Conservation (phyloP, 176 grass and related monocot genomes). For the Urochloa ruziziensis region DNA sequence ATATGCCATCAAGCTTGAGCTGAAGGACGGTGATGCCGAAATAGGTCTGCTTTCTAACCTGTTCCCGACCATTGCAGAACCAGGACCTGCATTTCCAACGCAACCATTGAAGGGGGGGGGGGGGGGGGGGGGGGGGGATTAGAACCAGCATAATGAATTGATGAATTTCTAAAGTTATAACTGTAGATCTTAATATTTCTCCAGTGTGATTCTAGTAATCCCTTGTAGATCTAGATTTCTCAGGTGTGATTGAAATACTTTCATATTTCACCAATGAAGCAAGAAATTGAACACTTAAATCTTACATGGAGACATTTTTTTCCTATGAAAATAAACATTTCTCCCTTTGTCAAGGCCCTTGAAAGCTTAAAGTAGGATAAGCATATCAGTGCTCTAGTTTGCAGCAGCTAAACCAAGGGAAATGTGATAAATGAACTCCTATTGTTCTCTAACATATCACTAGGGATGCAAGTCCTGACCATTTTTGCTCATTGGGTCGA, state of each 20-base stretch:
- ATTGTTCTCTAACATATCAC: conserved; percentile 17
- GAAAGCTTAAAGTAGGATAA: conserved; percentile 28
- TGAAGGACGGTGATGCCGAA: conserved; percentile 74
- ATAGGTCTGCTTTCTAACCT: conserved; percentile 56
- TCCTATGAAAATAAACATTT: not conserved
- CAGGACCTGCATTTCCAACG: conserved; percentile 53
- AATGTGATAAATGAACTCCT: conserved; percentile 1
- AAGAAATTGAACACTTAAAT: conserved; percentile 5
- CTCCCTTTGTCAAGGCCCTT: not conserved
- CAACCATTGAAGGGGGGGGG: conserved; percentile 12
- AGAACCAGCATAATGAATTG: not conserved
- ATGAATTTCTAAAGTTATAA: not conserved
- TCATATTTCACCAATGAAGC: conserved; percentile 1
- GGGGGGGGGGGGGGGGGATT: too few species aligned
- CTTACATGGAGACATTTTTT: conserved; percentile 6
- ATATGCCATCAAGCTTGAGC: conserved; percentile 77
- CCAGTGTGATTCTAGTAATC: too few species aligned
- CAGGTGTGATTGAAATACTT: not conserved
- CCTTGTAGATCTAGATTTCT: too few species aligned
- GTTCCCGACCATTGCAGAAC: conserved; percentile 20
- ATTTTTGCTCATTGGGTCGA: too few species aligned
- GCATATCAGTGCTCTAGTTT: conserved; percentile 4
- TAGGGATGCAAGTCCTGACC: too few species aligned
- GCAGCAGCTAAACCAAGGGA: not conserved
- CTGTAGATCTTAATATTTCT: conserved; percentile 1